phyloP scores from a whole-genome alignment of 305 asterid species.

The Rubia tinctorum region DNA sequence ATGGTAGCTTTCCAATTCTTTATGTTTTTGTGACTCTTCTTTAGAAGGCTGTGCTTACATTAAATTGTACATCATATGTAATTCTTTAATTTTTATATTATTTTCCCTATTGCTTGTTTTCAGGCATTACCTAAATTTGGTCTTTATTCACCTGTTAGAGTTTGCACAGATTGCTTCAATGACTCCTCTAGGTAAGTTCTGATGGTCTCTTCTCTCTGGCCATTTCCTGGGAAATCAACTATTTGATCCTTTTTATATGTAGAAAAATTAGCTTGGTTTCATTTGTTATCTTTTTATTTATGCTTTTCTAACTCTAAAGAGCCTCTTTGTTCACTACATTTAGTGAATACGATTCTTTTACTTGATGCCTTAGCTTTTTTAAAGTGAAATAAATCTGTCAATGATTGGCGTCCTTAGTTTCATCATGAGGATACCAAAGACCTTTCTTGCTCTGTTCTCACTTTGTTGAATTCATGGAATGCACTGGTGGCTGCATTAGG shows the following conservation, averaged over 20 bases:
- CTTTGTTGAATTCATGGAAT: background rate
- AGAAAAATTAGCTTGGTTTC: background rate
- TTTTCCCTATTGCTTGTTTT: conserved; percentile 22
- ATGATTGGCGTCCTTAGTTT: background rate
- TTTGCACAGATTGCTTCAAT: conserved; percentile 89
- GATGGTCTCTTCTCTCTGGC: conserved; percentile 17
- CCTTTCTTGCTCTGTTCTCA: background rate
- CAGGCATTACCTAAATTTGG: conserved; percentile 95
- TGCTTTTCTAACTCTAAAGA: conserved; percentile 6
- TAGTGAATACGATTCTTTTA: background rate
- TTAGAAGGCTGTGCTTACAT: background rate
- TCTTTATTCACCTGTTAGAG: conserved; percentile 74
- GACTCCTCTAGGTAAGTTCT: conserved; percentile 67
- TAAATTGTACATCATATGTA: background rate
- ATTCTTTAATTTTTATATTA: background rate
- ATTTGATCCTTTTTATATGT: background rate
- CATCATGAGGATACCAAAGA: background rate
- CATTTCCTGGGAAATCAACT: conserved; percentile 4
- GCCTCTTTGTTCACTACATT: background rate
- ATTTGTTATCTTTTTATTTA: background rate
- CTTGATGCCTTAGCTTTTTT: background rate
- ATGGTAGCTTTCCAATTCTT: conserved; percentile 44
- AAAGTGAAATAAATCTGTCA: background rate
- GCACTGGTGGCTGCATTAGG: conserved; percentile 5
- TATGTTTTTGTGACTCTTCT: background rate